A percentile compares a stretch with the other conserved stretches of the same genome.
These are phyloP conservation scores for Boletus bicolor DNA, from an alignment of 768 basidiomycete genomes.

Conservation along the genomic window DNA sequence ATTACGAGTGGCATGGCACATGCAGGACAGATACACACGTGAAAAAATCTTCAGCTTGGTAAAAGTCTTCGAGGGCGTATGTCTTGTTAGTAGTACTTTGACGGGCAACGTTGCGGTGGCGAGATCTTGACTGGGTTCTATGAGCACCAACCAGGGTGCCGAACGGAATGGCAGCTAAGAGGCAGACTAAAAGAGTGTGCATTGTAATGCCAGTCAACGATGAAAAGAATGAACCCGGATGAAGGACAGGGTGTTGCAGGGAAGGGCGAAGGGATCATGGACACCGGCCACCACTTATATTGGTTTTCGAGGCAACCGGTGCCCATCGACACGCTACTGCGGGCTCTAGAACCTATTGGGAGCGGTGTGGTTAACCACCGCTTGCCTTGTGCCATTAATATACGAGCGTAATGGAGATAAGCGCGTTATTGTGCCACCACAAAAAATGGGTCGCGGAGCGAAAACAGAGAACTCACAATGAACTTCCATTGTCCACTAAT, in stretches of 20 bases:
- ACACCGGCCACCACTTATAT: slow-evolving; percentile 1
- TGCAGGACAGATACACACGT: slow-evolving; percentile 39
- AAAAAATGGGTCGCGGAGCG: not conserved
- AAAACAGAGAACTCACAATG: not conserved
- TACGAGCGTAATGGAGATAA: slow-evolving; percentile 1
- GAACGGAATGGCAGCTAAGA: slow-evolving; percentile 33
- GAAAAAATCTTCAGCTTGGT: slow-evolving; percentile 55
- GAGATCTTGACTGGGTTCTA: slow-evolving; percentile 23
- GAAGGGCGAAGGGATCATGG: not conserved
- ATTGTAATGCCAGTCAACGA: slow-evolving; percentile 20
- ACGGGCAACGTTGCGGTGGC: slow-evolving; percentile 27
- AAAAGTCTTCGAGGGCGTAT: slow-evolving; percentile 39
- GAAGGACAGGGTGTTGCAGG: not conserved
- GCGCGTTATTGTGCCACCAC: slow-evolving; percentile 10
- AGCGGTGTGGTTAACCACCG: not conserved
- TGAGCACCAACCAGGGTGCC: slow-evolving; percentile 38
- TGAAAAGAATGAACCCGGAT: slow-evolving; percentile 9
- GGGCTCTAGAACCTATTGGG: not conserved
- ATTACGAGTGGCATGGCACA: not conserved
- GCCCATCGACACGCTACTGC: slow-evolving; percentile 1
- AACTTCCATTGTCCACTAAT: not conserved
- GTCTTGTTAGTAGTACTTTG: slow-evolving; percentile 23
- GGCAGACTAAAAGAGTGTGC: slow-evolving; percentile 31
- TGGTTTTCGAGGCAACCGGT: not conserved
- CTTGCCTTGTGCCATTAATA: slow-evolving; percentile 17